Conservation (phyloP, 148 eudicot species). For the Suaeda aralocaspica region DNA sequence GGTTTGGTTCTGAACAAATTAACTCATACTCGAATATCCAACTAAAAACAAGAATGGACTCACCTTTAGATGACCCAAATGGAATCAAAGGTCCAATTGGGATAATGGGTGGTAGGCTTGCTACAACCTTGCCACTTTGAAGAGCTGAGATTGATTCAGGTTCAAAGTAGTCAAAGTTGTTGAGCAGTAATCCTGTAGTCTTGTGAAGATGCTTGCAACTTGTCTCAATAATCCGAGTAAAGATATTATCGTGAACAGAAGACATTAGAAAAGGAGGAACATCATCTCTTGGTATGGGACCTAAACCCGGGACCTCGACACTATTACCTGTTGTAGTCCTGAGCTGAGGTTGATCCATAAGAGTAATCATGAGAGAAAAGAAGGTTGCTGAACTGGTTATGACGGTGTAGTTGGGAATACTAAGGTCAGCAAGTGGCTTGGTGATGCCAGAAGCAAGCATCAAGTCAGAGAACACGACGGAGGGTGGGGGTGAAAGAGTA, state of each 20-base stretch:
- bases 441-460: conserved; percentile 27
- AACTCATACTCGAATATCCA: not conserved
- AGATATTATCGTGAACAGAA: conserved; percentile 14
- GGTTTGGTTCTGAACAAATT: too few species aligned
- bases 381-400: conserved; percentile 33
- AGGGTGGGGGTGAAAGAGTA: conserved; percentile 19
- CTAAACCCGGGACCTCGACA: conserved; percentile 27
- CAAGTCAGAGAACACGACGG: conserved; percentile 33
- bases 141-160: conserved; percentile 28
- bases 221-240: conserved; percentile 13
- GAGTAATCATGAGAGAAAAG: conserved; percentile 22
- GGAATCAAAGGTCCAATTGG: conserved; percentile 32
- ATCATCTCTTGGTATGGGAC: conserved; percentile 12
- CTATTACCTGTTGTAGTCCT: not conserved
- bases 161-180: conserved; percentile 30
- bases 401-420: conserved; percentile 24
- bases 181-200: conserved; percentile 25
- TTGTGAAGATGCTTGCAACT: conserved; percentile 20
- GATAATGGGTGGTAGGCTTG: conserved; percentile 23
- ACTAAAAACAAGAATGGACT: too few species aligned
- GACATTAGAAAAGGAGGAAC: conserved; percentile 33
- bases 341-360: conserved; percentile 14
- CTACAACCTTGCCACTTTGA: conserved; percentile 9
- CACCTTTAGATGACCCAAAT: not conserved
- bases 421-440: not conserved